Conservation (phyloP, 139 green algal species). For the Pseudopediastrum boryanum region DNA sequence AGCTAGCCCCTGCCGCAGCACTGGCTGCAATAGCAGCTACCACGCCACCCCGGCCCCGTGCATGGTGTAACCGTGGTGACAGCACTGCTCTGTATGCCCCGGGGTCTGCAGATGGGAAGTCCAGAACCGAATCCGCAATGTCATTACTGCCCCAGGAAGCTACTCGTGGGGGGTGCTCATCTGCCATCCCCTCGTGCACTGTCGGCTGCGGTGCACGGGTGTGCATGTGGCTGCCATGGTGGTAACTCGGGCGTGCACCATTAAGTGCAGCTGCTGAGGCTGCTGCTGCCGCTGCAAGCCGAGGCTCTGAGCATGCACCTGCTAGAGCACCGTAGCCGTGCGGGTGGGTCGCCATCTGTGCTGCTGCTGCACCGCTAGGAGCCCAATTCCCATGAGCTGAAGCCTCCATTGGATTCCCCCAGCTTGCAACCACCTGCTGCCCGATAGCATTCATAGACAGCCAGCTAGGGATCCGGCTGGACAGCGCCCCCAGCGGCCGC, state of each 20-base stretch:
- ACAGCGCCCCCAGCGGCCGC: constrained; percentile 10
- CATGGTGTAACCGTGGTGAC: not conserved
- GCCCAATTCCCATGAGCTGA: not conserved
- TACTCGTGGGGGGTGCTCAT: not conserved
- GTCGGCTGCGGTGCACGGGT: not conserved
- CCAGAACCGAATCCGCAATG: constrained; percentile 23
- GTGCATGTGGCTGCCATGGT: not conserved
- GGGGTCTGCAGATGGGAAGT: constrained; percentile 4
- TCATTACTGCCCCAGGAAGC: constrained; percentile 32
- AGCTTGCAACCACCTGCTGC: constrained; percentile 28
- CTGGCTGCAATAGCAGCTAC: constrained; percentile 5
- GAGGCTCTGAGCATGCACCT: not conserved
- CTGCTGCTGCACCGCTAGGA: constrained; percentile 3
- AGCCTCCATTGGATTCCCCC: constrained; percentile 26
- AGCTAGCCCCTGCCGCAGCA: not conserved
- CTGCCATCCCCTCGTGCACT: not conserved
- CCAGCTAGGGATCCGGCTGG: constrained; percentile 59
- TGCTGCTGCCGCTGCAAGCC: not conserved
- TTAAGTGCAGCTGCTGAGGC: not conserved
- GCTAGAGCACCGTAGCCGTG: not conserved
- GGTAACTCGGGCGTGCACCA: not conserved
- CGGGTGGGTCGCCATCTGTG: not conserved
- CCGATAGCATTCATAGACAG: constrained; percentile 47
- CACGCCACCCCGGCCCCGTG: not conserved
- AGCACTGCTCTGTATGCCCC: not conserved